A percentile compares a stretch with the other conserved stretches of the same genome.
Evolutionary conservation across 768 basidiomycete genomes (phyloP).

Genomic region (Xerocomus brunneocitrinus): DNA sequence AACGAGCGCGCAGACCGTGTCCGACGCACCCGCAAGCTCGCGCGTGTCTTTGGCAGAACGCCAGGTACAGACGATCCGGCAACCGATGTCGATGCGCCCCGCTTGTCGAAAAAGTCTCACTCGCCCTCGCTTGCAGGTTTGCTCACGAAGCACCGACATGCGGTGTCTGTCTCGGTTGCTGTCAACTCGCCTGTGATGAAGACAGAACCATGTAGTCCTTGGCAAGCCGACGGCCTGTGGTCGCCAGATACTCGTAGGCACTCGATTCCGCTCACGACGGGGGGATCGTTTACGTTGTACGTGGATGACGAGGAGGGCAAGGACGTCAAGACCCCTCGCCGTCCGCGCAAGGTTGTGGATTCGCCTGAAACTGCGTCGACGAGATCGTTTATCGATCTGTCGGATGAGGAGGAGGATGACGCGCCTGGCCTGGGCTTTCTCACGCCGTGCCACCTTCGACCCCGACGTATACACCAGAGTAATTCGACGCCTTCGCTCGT

Average conservation of each 20-base stretch:
- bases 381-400: constrained; percentile 58
- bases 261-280: constrained; percentile 50
- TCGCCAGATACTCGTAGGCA: constrained; percentile 41
- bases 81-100: constrained; percentile 25
- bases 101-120: constrained; percentile 18
- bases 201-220: constrained; percentile 26
- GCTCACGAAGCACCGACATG: constrained; percentile 32
- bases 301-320: constrained; percentile 8
- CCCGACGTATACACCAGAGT: constrained; percentile 27
- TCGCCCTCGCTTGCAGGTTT: constrained; percentile 25
- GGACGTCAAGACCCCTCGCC: constrained; percentile 1
- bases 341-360: constrained; percentile 9
- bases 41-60: constrained; percentile 73
- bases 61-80: constrained; percentile 42
- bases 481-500: constrained; percentile 44
- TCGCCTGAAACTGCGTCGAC: constrained; percentile 26
- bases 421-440: constrained; percentile 27
- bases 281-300: constrained; percentile 35
- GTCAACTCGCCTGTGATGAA: constrained; percentile 15
- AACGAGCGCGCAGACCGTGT: constrained; percentile 69
- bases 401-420: constrained; percentile 54
- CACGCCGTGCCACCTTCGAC: constrained; percentile 23
- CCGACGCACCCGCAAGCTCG: constrained; percentile 69
- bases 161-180: constrained; percentile 28
- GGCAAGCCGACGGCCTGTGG: constrained; percentile 34